Evolutionary conservation across 768 basidiomycete species (phyloP).

Genomic region (Russula sp.): DNA sequence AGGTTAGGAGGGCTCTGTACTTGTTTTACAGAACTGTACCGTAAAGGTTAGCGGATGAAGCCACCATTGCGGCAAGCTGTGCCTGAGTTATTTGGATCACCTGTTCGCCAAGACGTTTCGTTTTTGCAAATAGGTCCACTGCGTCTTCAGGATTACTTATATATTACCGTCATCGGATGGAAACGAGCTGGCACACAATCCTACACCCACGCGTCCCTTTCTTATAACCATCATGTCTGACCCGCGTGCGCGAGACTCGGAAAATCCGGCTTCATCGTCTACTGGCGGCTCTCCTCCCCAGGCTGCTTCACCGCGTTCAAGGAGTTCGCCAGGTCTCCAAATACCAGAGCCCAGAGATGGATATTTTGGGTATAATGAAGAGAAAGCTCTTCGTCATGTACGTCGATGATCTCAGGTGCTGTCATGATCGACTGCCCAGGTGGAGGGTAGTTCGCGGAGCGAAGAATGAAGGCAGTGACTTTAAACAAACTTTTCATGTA

Average conservation of each 20-base stretch:
- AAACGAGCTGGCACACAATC: too few species aligned
- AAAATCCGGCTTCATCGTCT: background rate
- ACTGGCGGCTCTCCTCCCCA: background rate
- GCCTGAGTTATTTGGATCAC: too few species aligned
- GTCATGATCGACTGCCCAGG: background rate
- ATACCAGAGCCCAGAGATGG: conserved; percentile 54
- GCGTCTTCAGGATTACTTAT: too few species aligned
- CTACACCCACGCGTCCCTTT: background rate
- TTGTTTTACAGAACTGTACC: too few species aligned
- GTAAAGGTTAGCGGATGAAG: too few species aligned
- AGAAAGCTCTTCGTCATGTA: conserved; percentile 70
- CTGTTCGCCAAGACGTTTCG: too few species aligned
- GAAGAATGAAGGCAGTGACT: background rate
- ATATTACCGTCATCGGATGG: too few species aligned
- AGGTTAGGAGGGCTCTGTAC: too few species aligned
- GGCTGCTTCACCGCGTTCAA: background rate
- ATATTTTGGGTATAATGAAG: conserved; percentile 75
- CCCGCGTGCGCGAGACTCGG: background rate
- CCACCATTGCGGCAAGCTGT: too few species aligned
- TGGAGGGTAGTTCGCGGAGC: background rate
- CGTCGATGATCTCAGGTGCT: conserved; percentile 24
- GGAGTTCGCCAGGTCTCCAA: conserved; percentile 27
- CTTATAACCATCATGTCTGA: background rate
- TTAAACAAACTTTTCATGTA: conserved; percentile 26
- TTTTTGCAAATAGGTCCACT: too few species aligned